Conservation (phyloP, 2,329 filamentous ascomycete species). For the Aspergillus thermomutatus region DNA sequence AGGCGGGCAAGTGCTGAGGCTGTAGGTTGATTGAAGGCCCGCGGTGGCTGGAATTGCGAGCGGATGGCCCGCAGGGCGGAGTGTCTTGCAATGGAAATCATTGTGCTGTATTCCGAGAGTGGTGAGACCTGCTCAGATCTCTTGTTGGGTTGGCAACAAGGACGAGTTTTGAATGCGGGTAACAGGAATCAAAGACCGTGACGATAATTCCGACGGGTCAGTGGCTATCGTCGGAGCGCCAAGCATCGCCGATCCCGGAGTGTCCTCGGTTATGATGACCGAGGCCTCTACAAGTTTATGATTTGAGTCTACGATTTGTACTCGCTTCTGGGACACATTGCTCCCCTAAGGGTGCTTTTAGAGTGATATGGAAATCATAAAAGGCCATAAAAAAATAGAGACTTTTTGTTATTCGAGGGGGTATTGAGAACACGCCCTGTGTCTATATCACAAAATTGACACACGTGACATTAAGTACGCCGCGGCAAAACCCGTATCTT, state of each 20-base stretch:
- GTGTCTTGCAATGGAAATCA: slow-evolving; percentile 36
- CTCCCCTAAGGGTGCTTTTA: not conserved
- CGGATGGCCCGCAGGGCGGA: slow-evolving; percentile 43
- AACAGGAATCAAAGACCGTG: not conserved
- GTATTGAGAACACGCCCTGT: slow-evolving; percentile 24
- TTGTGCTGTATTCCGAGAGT: slow-evolving; percentile 12
- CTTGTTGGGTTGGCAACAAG: slow-evolving; percentile 7
- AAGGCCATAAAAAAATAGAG: not conserved
- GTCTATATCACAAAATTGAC: slow-evolving; percentile 22
- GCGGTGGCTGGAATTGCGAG: slow-evolving; percentile 44
- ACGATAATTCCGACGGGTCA: slow-evolving; percentile 1
- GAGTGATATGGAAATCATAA: not conserved
- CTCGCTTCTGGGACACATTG: not conserved
- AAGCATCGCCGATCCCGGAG: slow-evolving; percentile 33
- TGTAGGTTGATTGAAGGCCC: slow-evolving; percentile 42
- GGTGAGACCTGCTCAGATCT: slow-evolving; percentile 5
- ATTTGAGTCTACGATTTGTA: not conserved
- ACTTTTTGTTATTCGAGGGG: slow-evolving; percentile 21
- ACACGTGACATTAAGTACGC: slow-evolving; percentile 32
- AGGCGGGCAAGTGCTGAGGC: slow-evolving; percentile 63
- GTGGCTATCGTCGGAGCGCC: slow-evolving; percentile 36
- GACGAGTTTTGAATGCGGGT: not conserved
- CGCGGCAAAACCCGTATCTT: slow-evolving; percentile 28
- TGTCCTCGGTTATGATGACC: slow-evolving; percentile 28
- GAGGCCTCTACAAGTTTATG: not conserved